A percentile compares a stretch with the other conserved stretches of the same genome.
These are phyloP conservation scores for Eucommia ulmoides DNA, from an alignment of 257 asterid genomes.

Conservation along the genomic window DNA sequence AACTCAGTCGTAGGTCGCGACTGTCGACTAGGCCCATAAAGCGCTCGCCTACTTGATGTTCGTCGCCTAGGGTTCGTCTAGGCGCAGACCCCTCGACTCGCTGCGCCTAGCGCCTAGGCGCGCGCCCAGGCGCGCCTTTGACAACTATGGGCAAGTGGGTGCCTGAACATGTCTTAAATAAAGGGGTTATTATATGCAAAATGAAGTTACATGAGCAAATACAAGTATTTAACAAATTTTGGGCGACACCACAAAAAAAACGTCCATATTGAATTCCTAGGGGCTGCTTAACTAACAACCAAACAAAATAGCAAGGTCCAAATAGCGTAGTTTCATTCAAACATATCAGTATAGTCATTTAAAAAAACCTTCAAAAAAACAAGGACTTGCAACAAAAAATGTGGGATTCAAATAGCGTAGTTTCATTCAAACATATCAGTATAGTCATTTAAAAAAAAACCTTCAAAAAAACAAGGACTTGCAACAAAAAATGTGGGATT, in stretches of 20 bases:
- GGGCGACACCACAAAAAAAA: background rate
- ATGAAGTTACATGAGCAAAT: no score
- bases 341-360: background rate
- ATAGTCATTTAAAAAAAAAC: background rate
- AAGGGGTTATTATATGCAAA: no score
- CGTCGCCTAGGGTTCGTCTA: no score
- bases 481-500: no score
- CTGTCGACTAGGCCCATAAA: no score
- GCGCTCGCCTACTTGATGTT: no score
- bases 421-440: background rate
- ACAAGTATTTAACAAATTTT: background rate
- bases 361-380: background rate
- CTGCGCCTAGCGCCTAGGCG: no score
- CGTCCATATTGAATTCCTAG: background rate
- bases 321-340: background rate
- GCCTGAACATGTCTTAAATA: no score
- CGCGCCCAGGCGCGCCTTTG: no score
- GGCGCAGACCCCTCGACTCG: no score
- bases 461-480: background rate
- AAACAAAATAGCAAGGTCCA: background rate
- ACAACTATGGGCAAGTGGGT: no score
- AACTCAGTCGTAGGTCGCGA: no score
- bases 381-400: background rate
- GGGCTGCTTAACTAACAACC: background rate
- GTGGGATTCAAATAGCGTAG: background rate